phyloP scores from a whole-genome alignment of 1,139 yeast genomes.

The Diutina rugosa region DNA sequence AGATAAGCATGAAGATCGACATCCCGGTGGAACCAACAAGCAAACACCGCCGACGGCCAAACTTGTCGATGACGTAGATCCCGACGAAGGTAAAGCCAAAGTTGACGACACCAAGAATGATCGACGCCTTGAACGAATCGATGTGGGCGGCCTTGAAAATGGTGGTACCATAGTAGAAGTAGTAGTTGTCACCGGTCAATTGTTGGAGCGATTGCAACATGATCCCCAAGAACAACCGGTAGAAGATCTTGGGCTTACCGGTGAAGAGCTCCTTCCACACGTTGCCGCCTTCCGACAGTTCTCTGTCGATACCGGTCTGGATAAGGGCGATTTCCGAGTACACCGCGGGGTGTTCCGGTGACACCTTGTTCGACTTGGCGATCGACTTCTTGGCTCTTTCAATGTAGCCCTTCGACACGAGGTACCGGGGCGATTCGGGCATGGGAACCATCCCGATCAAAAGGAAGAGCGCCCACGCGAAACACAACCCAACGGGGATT shows the following conservation, averaged over 20 bases:
- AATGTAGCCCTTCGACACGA: slow-evolving; percentile 22
- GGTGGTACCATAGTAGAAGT: slow-evolving; percentile 67
- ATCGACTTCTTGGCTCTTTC: slow-evolving; percentile 24
- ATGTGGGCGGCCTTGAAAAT: slow-evolving; percentile 64
- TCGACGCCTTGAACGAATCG: slow-evolving; percentile 62
- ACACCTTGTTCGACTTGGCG: slow-evolving; percentile 38
- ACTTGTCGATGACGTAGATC: slow-evolving; percentile 30
- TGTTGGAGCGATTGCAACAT: slow-evolving; percentile 8
- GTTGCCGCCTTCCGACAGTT: slow-evolving; percentile 51
- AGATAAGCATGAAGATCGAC: slow-evolving; percentile 52
- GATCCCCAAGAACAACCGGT: slow-evolving; percentile 54
- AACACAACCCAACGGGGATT: slow-evolving; percentile 15
- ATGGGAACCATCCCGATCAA: slow-evolving; percentile 40
- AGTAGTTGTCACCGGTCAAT: slow-evolving; percentile 9
- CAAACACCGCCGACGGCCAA: slow-evolving; percentile 7
- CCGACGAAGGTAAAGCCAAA: slow-evolving; percentile 63
- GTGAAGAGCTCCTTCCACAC: slow-evolving; percentile 48
- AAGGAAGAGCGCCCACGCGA: slow-evolving; percentile 26
- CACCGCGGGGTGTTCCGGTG: slow-evolving; percentile 45
- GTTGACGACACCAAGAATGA: slow-evolving; percentile 70
- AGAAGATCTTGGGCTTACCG: slow-evolving; percentile 46
- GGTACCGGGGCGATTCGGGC: slow-evolving; percentile 55
- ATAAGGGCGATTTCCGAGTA: slow-evolving; percentile 46
- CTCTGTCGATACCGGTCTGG: slow-evolving; percentile 51
- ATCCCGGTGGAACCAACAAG: slow-evolving; percentile 33